These are phyloP conservation scores for Kockiozyma suomiensis DNA, from an alignment of 805 yeast species.

Conservation along the genomic window DNA sequence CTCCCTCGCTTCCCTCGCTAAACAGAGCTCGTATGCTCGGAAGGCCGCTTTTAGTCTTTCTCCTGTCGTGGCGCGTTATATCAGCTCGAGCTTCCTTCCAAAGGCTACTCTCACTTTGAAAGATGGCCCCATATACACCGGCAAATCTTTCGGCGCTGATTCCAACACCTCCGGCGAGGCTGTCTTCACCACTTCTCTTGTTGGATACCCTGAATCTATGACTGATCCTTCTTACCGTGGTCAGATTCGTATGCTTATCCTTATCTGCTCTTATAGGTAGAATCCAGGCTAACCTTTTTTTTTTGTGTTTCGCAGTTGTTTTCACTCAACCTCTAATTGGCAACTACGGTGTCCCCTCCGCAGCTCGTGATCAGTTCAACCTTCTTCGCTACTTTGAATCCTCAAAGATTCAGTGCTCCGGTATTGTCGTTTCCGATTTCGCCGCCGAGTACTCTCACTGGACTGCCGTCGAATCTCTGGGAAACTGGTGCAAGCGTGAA, in stretches of 20 bases:
- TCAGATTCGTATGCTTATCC: slow-evolving; percentile 57
- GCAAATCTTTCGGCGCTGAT: slow-evolving; percentile 96
- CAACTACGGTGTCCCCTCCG: slow-evolving; percentile 96
- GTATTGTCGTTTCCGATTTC: slow-evolving; percentile 93
- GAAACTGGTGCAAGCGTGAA: slow-evolving; percentile 94
- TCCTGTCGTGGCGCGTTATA: slow-evolving; percentile 10
- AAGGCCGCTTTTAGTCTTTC: background rate
- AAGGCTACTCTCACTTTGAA: slow-evolving; percentile 23
- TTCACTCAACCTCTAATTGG: slow-evolving; percentile 97
- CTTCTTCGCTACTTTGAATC: slow-evolving; percentile 89
- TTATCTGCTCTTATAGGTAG: no score
- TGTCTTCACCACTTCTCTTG: slow-evolving; percentile 99
- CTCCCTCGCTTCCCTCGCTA: background rate
- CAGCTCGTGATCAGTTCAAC: slow-evolving; percentile 79
- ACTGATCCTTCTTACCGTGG: slow-evolving; percentile 99
- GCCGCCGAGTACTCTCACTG: slow-evolving; percentile 98
- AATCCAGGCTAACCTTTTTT: no score
- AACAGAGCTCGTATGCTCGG: background rate
- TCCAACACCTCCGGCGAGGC: slow-evolving; percentile 91
- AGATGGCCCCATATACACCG: slow-evolving; percentile 57
- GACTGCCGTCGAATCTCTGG: slow-evolving; percentile 96
- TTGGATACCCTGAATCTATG: slow-evolving; percentile 96
- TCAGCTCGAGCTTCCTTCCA: slow-evolving; percentile 11
- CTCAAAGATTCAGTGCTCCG: slow-evolving; percentile 89
- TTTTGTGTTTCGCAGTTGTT: slow-evolving; percentile 59